phyloP scores from a whole-genome alignment of 805 yeast genomes.

The Pichia paraexigua region DNA sequence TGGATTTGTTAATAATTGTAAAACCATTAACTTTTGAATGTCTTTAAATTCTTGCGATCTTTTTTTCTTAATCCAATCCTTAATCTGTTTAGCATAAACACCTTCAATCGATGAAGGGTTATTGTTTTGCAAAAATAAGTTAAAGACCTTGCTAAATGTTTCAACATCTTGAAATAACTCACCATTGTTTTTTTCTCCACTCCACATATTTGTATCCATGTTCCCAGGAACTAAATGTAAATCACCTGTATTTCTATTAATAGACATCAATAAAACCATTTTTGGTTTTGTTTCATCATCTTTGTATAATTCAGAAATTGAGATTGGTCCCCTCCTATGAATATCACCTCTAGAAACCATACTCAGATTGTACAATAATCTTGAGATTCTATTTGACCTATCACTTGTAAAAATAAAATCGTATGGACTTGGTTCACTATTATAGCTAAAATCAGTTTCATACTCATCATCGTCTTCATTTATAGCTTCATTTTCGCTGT shows the following conservation, averaged over 20 bases:
- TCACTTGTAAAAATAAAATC: conserved; percentile 25
- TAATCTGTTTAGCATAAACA: conserved; percentile 1
- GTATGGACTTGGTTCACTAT: conserved; percentile 13
- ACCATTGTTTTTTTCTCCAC: conserved; percentile 28
- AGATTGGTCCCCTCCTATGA: conserved; percentile 20
- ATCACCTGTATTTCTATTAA: conserved; percentile 30
- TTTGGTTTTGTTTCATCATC: conserved; percentile 16
- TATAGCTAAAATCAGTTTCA: conserved; percentile 1
- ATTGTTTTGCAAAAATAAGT: conserved; percentile 10
- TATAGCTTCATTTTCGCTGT: background rate
- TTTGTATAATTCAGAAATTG: conserved; percentile 22
- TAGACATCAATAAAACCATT: conserved; percentile 21
- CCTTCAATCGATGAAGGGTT: background rate
- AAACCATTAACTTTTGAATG: conserved; percentile 20
- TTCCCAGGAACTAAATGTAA: conserved; percentile 27
- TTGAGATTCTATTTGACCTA: conserved; percentile 24
- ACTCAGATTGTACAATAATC: conserved; percentile 22
- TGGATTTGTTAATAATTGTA: conserved; percentile 23
- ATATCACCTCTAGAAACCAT: conserved; percentile 21
- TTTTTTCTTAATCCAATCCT: conserved; percentile 8
- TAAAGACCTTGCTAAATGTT: conserved; percentile 19
- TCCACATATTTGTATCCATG: conserved; percentile 28
- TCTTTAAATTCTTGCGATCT: conserved; percentile 5
- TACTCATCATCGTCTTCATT: conserved; percentile 10
- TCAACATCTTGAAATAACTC: conserved; percentile 25